A percentile compares a stretch with the other conserved stretches of the same genome.
phyloP scores from a whole-genome alignment of 2,329 filamentous ascomycete species.

The Penicillium aurantiogriseum region DNA sequence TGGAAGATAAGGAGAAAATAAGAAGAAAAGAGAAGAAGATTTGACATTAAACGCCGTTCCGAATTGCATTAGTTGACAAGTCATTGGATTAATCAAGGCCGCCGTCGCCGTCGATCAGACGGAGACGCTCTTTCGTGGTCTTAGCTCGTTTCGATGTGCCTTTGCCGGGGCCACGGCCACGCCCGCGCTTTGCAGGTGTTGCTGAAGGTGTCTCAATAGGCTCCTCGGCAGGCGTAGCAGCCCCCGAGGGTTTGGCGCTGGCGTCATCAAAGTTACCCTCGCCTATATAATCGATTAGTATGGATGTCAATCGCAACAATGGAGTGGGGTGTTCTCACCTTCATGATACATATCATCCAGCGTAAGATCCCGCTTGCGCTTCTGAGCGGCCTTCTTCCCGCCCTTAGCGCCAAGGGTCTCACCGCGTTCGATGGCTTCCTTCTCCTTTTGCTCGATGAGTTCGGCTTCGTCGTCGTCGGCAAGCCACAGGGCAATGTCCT shows the following conservation, averaged over 20 bases:
- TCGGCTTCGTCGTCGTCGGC: constrained; percentile 96
- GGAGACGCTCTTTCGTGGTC: constrained; percentile 53
- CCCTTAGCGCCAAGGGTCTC: constrained; percentile 64
- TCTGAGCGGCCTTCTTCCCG: constrained; percentile 59
- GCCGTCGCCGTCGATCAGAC: constrained; percentile 46
- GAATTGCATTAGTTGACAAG: constrained; percentile 18
- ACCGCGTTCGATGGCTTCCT: constrained; percentile 70
- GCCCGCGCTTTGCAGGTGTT: constrained; percentile 56
- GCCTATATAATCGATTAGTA: constrained; percentile 53
- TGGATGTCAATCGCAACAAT: not conserved
- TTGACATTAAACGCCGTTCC: constrained; percentile 18
- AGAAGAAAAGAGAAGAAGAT: not conserved
- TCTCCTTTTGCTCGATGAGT: constrained; percentile 88
- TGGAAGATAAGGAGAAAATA: constrained; percentile 1
- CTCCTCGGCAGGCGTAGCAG: constrained; percentile 73
- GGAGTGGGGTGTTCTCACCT: constrained; percentile 61
- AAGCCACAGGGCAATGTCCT: constrained; percentile 98
- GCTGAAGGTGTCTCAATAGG: constrained; percentile 41
- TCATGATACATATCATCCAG: constrained; percentile 99
- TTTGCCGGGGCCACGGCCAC: constrained; percentile 54
- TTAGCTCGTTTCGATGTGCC: constrained; percentile 61
- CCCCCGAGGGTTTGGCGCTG: constrained; percentile 76
- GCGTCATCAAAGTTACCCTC: constrained; percentile 94
- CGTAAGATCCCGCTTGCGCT: constrained; percentile 60
- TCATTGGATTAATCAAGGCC: constrained; percentile 30